Conservation (phyloP, 352 stramenopile genomes). For the Pythium graminicola region DNA sequence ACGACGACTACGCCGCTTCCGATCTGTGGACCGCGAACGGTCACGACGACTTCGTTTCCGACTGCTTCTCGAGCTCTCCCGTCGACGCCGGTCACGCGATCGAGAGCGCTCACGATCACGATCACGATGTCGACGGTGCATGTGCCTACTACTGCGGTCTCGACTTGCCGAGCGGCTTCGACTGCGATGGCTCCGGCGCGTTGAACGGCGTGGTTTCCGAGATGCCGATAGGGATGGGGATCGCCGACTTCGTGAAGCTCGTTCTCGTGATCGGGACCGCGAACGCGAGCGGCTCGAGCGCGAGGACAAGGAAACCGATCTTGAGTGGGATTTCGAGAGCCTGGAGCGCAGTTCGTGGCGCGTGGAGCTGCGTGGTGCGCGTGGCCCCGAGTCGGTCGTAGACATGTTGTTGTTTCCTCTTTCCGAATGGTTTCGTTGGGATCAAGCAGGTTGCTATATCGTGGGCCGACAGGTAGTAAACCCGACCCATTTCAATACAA, state of each 20-base stretch:
- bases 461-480: no score
- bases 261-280: constrained; percentile 20
- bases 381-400: not conserved
- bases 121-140: constrained; percentile 1
- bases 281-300: constrained; percentile 14
- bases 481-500: no score
- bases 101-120: constrained; percentile 8
- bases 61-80: constrained; percentile 1
- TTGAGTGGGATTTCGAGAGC: constrained; percentile 7
- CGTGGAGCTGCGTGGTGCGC: not conserved
- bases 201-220: constrained; percentile 1
- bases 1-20: constrained; percentile 1
- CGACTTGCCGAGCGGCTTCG: constrained; percentile 16
- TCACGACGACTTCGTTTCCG: constrained; percentile 18
- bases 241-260: constrained; percentile 6
- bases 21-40: constrained; percentile 12
- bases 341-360: constrained; percentile 1
- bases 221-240: constrained; percentile 7
- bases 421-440: not conserved
- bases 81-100: not conserved
- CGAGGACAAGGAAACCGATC: constrained; percentile 15
- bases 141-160: constrained; percentile 1
- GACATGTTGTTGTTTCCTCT: constrained; percentile 1
- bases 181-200: constrained; percentile 12
- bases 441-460: no score